Percentiles rank a stretch among this genome's conserved stretches.
Evolutionary conservation across 2,329 filamentous ascomycete genomes (phyloP).

Genomic region (Monosporascus sp.): DNA sequence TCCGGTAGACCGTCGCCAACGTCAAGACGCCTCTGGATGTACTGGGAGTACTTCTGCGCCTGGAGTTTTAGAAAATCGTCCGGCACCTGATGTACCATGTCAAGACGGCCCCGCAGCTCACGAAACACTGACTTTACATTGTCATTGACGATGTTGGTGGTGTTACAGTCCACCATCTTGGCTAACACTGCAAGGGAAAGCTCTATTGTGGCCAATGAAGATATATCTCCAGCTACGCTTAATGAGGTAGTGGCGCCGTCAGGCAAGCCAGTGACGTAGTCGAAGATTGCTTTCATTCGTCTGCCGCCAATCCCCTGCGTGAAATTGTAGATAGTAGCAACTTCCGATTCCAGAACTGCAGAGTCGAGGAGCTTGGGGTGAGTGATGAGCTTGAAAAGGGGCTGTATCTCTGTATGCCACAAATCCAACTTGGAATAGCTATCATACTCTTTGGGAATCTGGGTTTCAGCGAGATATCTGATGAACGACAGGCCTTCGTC

Average conservation of each 20-base stretch:
- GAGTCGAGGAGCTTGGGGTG: constrained; percentile 31
- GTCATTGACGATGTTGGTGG: constrained; percentile 26
- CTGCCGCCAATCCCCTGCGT: constrained; percentile 29
- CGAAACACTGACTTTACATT: constrained; percentile 19
- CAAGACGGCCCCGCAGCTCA: constrained; percentile 2
- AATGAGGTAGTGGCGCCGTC: constrained; percentile 10
- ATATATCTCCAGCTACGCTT: constrained; percentile 1
- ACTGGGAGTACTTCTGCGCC: constrained; percentile 25
- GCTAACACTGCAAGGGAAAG: constrained; percentile 27
- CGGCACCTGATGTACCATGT: not conserved
- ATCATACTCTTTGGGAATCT: constrained; percentile 9
- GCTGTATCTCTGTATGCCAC: constrained; percentile 24
- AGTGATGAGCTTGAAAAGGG: constrained; percentile 31
- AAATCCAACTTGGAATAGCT: constrained; percentile 6
- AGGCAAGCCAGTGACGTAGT: constrained; percentile 22
- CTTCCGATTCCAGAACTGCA: constrained; percentile 33
- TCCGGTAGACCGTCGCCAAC: constrained; percentile 21
- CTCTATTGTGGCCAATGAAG: constrained; percentile 19
- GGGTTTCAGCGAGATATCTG: constrained; percentile 16
- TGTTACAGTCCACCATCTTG: constrained; percentile 33
- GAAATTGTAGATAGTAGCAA: constrained; percentile 30
- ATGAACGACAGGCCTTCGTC: constrained; percentile 26
- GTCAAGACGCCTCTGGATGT: constrained; percentile 26
- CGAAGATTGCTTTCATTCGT: constrained; percentile 28
- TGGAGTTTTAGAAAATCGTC: constrained; percentile 25